Evolutionary conservation across 2,329 filamentous ascomycete genomes (phyloP).

Genomic region (Pseudogymnoascus sp.): DNA sequence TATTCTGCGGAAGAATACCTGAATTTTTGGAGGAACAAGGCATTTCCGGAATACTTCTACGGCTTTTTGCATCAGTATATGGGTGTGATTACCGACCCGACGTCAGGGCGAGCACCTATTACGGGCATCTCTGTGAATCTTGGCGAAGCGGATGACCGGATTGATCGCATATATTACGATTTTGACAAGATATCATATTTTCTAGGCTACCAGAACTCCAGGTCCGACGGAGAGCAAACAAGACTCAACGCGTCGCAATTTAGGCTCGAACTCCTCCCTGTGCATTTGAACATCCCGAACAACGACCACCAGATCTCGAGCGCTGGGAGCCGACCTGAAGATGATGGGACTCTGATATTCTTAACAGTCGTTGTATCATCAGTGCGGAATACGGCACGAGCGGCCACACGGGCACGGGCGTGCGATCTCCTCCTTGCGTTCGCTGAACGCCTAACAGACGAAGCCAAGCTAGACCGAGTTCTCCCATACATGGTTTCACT

Average conservation of each 20-base stretch:
- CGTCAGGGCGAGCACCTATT: constrained; percentile 65
- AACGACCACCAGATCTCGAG: constrained; percentile 63
- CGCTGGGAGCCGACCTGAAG: constrained; percentile 52
- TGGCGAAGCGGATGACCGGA: constrained; percentile 84
- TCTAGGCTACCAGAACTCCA: constrained; percentile 58
- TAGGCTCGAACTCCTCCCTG: constrained; percentile 60
- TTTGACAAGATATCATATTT: constrained; percentile 98
- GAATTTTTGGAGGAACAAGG: constrained; percentile 82
- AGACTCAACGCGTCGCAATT: constrained; percentile 34
- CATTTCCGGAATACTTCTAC: constrained; percentile 95
- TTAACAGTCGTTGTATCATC: constrained; percentile 82
- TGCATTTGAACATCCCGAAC: constrained; percentile 79
- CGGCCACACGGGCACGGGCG: constrained; percentile 77
- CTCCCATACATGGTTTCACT: constrained; percentile 82
- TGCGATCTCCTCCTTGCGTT: constrained; percentile 91
- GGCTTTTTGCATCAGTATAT: constrained; percentile 97
- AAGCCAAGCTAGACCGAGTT: constrained; percentile 89
- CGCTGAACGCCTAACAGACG: constrained; percentile 82
- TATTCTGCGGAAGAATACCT: constrained; percentile 93
- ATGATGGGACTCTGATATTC: constrained; percentile 90
- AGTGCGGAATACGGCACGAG: constrained; percentile 77
- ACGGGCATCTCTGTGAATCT: constrained; percentile 62
- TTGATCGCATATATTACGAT: constrained; percentile 85
- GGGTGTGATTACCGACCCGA: constrained; percentile 87
- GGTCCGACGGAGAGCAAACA: constrained; percentile 16